Percentiles rank a stretch among this genome's conserved stretches.
phyloP scores from a whole-genome alignment of 83 land plant species.

The Picea engelmannii region DNA sequence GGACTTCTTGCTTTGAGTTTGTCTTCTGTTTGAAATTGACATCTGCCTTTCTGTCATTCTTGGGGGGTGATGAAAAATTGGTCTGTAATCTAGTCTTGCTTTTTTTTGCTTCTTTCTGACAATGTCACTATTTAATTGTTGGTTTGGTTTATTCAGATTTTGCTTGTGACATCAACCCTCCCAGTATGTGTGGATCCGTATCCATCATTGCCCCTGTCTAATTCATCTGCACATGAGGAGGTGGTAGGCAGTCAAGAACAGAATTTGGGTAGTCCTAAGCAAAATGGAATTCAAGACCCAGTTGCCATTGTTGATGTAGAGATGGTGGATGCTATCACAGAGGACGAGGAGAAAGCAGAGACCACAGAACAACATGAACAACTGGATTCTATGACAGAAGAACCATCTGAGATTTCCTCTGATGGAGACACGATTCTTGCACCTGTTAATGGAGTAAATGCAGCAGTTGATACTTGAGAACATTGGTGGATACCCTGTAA shows the following conservation, averaged over 20 bases:
- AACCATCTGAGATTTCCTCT: constrained; percentile 6
- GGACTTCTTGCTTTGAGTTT: background rate
- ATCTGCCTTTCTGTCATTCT: background rate
- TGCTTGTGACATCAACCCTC: constrained; percentile 15
- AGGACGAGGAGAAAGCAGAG: constrained; percentile 5
- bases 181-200: background rate
- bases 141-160: constrained; percentile 8
- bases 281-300: constrained; percentile 8
- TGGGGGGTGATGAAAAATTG: background rate
- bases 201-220: constrained; percentile 4
- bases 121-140: background rate
- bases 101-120: background rate
- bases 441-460: background rate
- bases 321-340: constrained; percentile 9
- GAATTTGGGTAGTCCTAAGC: background rate
- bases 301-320: constrained; percentile 1
- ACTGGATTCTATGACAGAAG: background rate
- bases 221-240: constrained; percentile 6
- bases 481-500: no score
- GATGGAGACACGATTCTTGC: background rate
- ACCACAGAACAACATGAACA: constrained; percentile 6
- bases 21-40: background rate
- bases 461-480: background rate
- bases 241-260: no score
- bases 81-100: background rate